A percentile compares a stretch with the other conserved stretches of the same genome.
Evolutionary conservation across 139 green algal species (phyloP).

Genomic region (Closterium sp.): DNA sequence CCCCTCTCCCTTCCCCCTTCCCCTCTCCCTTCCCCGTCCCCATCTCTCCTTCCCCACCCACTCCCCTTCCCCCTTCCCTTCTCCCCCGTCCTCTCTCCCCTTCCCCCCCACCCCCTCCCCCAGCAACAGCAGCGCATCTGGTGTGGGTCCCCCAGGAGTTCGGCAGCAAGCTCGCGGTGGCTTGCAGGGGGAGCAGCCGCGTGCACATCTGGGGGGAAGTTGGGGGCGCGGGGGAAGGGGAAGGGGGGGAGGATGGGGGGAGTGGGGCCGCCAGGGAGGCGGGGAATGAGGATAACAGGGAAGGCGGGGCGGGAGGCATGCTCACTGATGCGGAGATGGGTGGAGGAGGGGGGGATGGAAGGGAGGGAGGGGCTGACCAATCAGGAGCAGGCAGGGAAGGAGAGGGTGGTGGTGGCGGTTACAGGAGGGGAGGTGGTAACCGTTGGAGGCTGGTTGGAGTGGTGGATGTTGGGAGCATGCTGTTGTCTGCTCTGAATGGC

Average conservation of each 20-base stretch:
- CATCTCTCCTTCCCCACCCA: no score
- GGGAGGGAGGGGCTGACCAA: not conserved
- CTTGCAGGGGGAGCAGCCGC: not conserved
- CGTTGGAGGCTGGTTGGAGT: not conserved
- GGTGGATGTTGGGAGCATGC: not conserved
- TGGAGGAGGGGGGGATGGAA: not conserved
- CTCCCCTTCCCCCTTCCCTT: not conserved
- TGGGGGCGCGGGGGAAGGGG: not conserved
- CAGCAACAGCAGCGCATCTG: not conserved
- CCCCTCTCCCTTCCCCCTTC: not conserved
- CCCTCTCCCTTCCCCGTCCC: not conserved
- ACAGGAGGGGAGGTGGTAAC: not conserved
- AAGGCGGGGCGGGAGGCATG: not conserved
- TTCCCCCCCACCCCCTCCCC: not conserved
- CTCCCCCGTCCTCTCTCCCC: not conserved
- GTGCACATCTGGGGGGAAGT: not conserved
- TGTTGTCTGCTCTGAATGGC: not conserved
- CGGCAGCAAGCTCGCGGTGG: not conserved
- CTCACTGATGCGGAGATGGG: not conserved
- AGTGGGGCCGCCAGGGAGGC: no score
- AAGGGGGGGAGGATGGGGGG: not conserved
- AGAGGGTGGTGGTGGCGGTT: no score
- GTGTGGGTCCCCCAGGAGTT: not conserved
- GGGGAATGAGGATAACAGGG: not conserved
- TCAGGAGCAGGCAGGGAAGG: not conserved